phyloP scores from a whole-genome alignment of 2,329 filamentous ascomycete genomes.

The Pyrenochaeta sp. region DNA sequence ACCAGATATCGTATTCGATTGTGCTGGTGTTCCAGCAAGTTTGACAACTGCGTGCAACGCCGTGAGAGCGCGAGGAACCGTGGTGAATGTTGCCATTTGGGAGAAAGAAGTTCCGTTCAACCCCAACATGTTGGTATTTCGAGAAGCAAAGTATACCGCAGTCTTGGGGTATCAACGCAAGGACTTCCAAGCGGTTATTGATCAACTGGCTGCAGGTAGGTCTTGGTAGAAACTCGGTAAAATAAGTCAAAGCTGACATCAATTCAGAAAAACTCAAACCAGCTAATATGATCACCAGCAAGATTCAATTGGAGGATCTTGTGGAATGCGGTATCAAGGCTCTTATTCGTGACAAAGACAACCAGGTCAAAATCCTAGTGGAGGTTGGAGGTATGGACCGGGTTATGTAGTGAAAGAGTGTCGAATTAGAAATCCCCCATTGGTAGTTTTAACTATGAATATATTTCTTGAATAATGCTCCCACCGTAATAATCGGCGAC shows the following conservation, averaged over 20 bases:
- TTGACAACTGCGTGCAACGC: constrained; percentile 54
- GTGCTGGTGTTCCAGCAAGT: constrained; percentile 64
- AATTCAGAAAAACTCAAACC: constrained; percentile 58
- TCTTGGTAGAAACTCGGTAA: neutral
- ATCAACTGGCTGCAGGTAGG: constrained; percentile 53
- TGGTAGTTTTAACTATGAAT: too few relatives aligned
- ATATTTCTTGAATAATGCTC: too few relatives aligned
- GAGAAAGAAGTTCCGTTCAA: constrained; percentile 63
- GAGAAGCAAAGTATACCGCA: constrained; percentile 61
- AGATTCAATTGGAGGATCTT: constrained; percentile 62
- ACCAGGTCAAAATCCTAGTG: constrained; percentile 69
- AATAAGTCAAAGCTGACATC: constrained; percentile 1
- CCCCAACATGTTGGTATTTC: constrained; percentile 62
- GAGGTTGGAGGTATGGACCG: constrained; percentile 45
- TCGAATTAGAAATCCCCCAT: constrained; percentile 2
- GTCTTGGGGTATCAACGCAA: constrained; percentile 59
- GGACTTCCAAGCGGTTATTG: constrained; percentile 66
- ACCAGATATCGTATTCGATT: constrained; percentile 68
- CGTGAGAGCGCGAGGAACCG: constrained; percentile 61
- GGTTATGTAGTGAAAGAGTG: constrained; percentile 20
- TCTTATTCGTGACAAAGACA: constrained; percentile 66
- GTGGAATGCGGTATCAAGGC: constrained; percentile 65
- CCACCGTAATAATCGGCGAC: too few relatives aligned
- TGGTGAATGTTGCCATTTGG: constrained; percentile 72
- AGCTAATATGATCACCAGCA: constrained; percentile 67